Base-by-base conservation (phyloP, 1,284 basidiomycete genomes). In the Boletus calvinii region DNA sequence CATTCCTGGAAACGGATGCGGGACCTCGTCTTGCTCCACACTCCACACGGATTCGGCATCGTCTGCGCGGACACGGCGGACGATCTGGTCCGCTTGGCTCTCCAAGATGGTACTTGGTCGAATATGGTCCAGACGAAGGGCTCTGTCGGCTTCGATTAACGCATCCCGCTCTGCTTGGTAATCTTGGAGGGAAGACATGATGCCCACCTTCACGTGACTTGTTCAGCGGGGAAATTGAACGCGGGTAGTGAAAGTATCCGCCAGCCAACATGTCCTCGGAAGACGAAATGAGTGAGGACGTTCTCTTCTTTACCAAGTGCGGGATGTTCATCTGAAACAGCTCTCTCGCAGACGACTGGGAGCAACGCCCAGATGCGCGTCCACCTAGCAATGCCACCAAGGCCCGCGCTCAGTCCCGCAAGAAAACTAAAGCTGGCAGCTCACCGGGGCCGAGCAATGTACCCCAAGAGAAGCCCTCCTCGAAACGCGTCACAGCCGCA, bases 1-100 rank as follows among this genome's bases (percentile, higher is more conserved):
- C 86, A 88, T 89, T 30, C 87, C 87, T 35, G 85, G 85, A 59
- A 87, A 88, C 1, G 81, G 74, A 62, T 86, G 79, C 1, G 75
- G 77, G 36, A 83, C 70, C 13, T 72, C 72, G n/a, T 76, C 72
- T 58, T 81, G 73, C 11, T 81, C 76, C 38, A 70, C 68, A 31
- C 61, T 74, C 87, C 86, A 89, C 29, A 88, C 72, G 1, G 76
- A 72, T 18, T 67, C 62, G 0, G 77, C 80, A 59, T 89, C 86
- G n/a, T 62, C 58, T 0, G 71, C 64, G 39, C 84, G 79, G 48
- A 89, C 76, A 20, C 66, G 62, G 24, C 83, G 73, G 36, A 85
- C 65, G 36, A 84, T 72, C 54, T 68, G 65, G 55, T 87, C 85
- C 2, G 85, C 87, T 41, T 76, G 68, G 11, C 59, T 55, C 66